Base-by-base conservation (phyloP, 2,329 filamentous ascomycete genomes). In the Scleromitrula shiraiana region DNA sequence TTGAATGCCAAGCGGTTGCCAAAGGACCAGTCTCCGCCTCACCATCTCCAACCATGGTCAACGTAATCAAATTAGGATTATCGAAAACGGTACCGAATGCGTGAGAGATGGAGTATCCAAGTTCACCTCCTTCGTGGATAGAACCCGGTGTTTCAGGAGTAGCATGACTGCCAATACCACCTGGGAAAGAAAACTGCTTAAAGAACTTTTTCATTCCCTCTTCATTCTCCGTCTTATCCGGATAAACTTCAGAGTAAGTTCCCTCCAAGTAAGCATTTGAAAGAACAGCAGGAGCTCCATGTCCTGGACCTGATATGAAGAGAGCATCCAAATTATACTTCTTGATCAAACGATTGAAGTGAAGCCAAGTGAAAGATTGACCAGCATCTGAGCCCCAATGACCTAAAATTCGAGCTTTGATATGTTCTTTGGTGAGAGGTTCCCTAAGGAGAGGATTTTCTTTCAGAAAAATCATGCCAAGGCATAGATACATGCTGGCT, bases 301-400 rank as follows among this genome's bases (percentile, higher is more conserved):
- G 85, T 33, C 85, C 85, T 0, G 85, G 85, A 5, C 85, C 85
- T 2, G 83, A 87, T 50, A 90, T 71, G 63, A 86, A 89, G 56
- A 87, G 73, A 24, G 78, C 74, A 59, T 90, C 75, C 41, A 89
- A 68, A 54, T 86, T 77, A 60, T 88, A 85, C 67, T 88, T 89
- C 66, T 85, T 88, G 72, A 89, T 88, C 50, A 89, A 69, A 27
- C 84, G 81, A 66, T 89, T 89, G 73, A 88, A 84, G 68, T 89
- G 85, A 70, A 88, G 85, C 65, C 82, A 89, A 27, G 83, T 85
- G 67, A 90, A 89, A 50, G 83, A 81, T 65, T 89, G 85, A 12
- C 85, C 85, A n/a, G 85, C 81, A 41, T 85, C 84, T 2, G 83
- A 87, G 46, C 85, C 85, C 73, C 86, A 90, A 63, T 90, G 85